Base-by-base conservation (phyloP, 371 early-diverging fungal species). In the Lichtheimia ramosa region DNA sequence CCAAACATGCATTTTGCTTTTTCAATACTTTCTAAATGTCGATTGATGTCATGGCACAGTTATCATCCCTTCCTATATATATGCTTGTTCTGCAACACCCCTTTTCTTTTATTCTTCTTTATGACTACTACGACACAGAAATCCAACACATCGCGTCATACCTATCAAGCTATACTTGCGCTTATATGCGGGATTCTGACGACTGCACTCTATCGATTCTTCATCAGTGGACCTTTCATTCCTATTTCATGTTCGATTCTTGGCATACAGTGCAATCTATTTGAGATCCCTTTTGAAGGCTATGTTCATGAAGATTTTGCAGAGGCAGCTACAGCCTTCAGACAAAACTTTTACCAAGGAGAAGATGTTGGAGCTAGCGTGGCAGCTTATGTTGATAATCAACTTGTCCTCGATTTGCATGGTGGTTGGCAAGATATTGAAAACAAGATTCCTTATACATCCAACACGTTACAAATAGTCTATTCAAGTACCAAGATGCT, bases 401-500 rank as follows among this genome's bases (percentile, higher is more conserved):
- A 71, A 5, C 70, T 75, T 5, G 86, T 90, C 3, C 75, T 88
- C 0, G 83, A 89, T 56, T 66, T 90, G n/a, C 71, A 75, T 42
- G 89, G 88, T 8, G 92, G 92, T 5, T 80, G 77, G 77, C 81
- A 78, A 56, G 84, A 88, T 54, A 51, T 63, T 7, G 65, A 68
- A 24, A 61, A 63, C 10, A 63, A 56, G 1, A 68, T 60, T 1
- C 65, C 58, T 5, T 92, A 88, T 59, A 67, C 78, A 43, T 69
- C 82, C 39, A 58, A 71, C 27, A 83, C 84, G 0, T 65, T 92
- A 39, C 85, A 86, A 64, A 75, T 87, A 55, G 87, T 90, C 6
- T 90, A 82, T 62, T 90, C 89, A 0, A 68, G 77, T 41, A 82
- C 86, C 34, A 90, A 90, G 69, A 73, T 64, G 5, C 63, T 90